Evolutionary conservation across 2,329 filamentous ascomycete species (phyloP), one percentile per base, ranked within the genome.

Genomic region (Trichophyton rubrum): DNA sequence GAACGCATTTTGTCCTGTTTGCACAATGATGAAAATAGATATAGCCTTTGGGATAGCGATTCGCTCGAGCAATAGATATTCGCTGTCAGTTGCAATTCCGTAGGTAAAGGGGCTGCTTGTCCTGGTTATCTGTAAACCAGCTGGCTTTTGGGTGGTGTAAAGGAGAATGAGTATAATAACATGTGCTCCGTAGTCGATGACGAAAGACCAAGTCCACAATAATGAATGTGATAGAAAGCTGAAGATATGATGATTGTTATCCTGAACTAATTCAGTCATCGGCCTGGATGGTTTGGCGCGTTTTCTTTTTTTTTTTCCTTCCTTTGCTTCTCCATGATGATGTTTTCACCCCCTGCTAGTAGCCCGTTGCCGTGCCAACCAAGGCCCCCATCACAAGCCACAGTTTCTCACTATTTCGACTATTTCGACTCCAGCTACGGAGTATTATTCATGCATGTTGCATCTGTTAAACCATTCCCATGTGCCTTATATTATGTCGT

Each of bases 331-430:
- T 38, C 33, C 17, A 53, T 27, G 27, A 55, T 55, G 49, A 55
- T 55, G 24, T 33, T 55, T 35, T 55, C 8, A 24, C 13, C 45
- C 43, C 49, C 27, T 35, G 30, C 20, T 24, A 20, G 49, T 15
- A 43, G 30, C 24, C 15, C 49, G 49, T 55, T 55, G 49, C 49
- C 27, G 49, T 55, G 49, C 49, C 49, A 55, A 55, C 49, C 27
- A 55, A 43, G 49, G 49, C 49, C n/a, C 7, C 49, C 49, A 27
- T 13, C 13, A 49, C 45, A 49, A 49, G 45, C 20, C 45, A 49
- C 45, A 27, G 4, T 30, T 15, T 6, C 49, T 30, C 13, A 53
- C n/a, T 1, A 53, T 30, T 1, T 38, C 6, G 49, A 55, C 30
- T 55, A 55, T 35, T 17, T 5, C n/a, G 27, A 30, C 27, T 1